Conservation (phyloP, 345 rosid genomes). For the Rhodamnia argentea region DNA sequence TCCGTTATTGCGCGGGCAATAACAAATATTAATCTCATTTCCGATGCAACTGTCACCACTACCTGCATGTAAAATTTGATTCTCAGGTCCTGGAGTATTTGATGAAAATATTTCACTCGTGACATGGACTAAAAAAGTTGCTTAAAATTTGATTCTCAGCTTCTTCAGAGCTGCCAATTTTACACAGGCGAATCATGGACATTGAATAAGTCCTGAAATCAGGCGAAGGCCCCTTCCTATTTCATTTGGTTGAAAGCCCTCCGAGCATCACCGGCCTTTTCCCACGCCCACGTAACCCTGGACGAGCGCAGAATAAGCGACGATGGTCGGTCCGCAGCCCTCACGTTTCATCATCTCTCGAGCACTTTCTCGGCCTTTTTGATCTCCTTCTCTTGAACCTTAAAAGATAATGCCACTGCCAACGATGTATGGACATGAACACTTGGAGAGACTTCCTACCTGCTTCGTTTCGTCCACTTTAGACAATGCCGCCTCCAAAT, state of each 20-base stretch:
- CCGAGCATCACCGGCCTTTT: conserved; percentile 38
- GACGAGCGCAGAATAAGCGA: conserved; percentile 60
- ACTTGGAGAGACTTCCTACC: conserved; percentile 30
- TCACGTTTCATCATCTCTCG: conserved; percentile 35
- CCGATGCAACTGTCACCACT: neutral
- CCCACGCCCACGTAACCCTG: conserved; percentile 49
- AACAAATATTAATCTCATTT: neutral
- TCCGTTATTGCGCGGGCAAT: neutral
- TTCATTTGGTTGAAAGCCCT: conserved; percentile 29
- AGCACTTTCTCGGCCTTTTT: conserved; percentile 36
- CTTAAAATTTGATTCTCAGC: conserved; percentile 27
- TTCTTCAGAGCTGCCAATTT: conserved; percentile 50
- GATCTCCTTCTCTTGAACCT: conserved; percentile 29
- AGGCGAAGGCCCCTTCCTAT: conserved; percentile 41
- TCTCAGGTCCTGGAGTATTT: neutral
- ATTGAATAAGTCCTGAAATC: conserved; percentile 60
- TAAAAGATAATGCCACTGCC: conserved; percentile 43
- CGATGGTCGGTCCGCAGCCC: conserved; percentile 40
- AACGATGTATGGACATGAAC: conserved; percentile 66
- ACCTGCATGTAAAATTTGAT: neutral
- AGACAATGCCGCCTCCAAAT: conserved; percentile 41
- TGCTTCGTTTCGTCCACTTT: conserved; percentile 53
- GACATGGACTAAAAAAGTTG: neutral
- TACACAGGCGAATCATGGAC: conserved; percentile 48
- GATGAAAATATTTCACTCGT: neutral